These are phyloP conservation scores for Sherardia arvensis DNA, from an alignment of 257 asterid species.

Conservation along the genomic window DNA sequence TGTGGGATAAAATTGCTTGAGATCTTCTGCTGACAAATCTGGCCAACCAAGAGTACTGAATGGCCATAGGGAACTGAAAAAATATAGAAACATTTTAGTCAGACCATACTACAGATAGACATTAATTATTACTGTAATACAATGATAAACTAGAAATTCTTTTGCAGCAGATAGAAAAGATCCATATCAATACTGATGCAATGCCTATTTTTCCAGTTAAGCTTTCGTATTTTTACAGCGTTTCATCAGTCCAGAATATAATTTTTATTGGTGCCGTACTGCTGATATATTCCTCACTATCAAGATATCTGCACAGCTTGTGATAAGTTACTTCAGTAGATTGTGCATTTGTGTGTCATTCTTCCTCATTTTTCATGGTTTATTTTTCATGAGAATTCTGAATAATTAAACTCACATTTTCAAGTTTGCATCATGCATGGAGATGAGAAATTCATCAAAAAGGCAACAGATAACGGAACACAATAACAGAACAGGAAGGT, in stretches of 20 bases:
- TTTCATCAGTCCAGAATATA: neutral
- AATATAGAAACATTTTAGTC: conserved; percentile 18
- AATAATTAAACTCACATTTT: neutral
- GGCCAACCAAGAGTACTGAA: conserved; percentile 99
- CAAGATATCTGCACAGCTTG: neutral
- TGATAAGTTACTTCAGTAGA: neutral
- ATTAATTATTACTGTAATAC: neutral
- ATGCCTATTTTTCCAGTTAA: too few species aligned
- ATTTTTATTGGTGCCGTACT: neutral
- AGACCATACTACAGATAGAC: neutral
- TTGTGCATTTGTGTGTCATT: neutral
- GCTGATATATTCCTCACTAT: neutral
- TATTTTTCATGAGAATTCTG: neutral
- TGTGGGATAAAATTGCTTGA: conserved; percentile 79
- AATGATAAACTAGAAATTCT: neutral
- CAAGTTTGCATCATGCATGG: neutral
- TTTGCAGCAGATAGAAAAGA: neutral
- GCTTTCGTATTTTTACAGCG: neutral
- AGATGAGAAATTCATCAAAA: neutral
- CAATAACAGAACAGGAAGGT: neutral
- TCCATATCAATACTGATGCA: neutral
- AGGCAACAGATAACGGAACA: neutral
- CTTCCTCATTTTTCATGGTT: neutral
- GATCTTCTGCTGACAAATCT: conserved; percentile 70
- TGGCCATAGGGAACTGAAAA: conserved; percentile 84